A percentile compares a stretch with the other conserved stretches of the same genome.
Evolutionary conservation across 805 yeast genomes (phyloP).

Genomic region (Candida nanaspora): DNA sequence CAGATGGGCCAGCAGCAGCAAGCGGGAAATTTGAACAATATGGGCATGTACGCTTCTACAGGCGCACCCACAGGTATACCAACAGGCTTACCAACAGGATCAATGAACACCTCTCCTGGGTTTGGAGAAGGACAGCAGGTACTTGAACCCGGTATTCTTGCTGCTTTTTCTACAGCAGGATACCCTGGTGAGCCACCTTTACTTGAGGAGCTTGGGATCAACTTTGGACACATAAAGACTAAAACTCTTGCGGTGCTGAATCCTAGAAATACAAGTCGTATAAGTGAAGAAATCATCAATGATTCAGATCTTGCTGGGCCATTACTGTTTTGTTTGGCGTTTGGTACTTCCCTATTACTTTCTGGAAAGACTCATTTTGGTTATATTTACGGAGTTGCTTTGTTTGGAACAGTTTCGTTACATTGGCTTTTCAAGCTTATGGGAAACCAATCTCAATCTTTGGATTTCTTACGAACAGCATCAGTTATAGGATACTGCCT

Average conservation of each 20-base stretch:
- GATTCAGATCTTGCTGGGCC: constrained; percentile 97
- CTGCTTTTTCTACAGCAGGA: constrained; percentile 90
- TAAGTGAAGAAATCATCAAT: constrained; percentile 69
- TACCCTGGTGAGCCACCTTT: constrained; percentile 94
- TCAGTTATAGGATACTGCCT: constrained; percentile 92
- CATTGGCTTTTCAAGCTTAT: constrained; percentile 82
- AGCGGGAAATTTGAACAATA: no score
- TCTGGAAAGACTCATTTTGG: constrained; percentile 97
- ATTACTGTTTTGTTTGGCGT: constrained; percentile 74
- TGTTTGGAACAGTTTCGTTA: constrained; percentile 80
- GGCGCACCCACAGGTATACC: background rate
- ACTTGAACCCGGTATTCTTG: constrained; percentile 69
- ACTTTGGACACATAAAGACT: constrained; percentile 76
- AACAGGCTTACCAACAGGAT: constrained; percentile 16
- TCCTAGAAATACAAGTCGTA: constrained; percentile 46
- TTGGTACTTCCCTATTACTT: constrained; percentile 74
- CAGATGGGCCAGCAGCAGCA: no score
- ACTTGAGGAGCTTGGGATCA: constrained; percentile 88
- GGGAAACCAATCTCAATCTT: constrained; percentile 50
- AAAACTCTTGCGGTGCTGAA: constrained; percentile 84
- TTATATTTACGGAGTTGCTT: constrained; percentile 91
- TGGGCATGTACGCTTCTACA: no score
- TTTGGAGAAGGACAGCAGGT: constrained; percentile 29
- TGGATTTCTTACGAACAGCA: constrained; percentile 66
- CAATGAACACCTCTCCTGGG: constrained; percentile 16